phyloP scores from a whole-genome alignment of 768 basidiomycete species.

The Cystoderma amianthinum region DNA sequence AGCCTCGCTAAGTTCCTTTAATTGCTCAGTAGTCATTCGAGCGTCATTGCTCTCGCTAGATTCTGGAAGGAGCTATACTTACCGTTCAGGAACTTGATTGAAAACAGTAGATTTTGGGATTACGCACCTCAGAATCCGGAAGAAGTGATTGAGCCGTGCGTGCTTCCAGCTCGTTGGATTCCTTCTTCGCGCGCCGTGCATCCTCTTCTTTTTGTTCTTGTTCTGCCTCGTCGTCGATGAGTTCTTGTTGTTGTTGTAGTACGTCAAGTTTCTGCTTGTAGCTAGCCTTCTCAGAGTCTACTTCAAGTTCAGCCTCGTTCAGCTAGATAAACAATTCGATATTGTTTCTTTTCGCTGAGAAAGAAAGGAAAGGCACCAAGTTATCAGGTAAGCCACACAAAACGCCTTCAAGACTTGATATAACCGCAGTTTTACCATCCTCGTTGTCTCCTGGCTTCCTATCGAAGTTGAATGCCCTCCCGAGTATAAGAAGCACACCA shows the following conservation, averaged over 20 bases:
- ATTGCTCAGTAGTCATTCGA: constrained; percentile 96
- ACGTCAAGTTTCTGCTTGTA: constrained; percentile 99
- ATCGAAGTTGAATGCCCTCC: constrained; percentile 92
- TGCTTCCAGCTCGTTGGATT: constrained; percentile 74
- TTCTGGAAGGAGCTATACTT: constrained; percentile 55
- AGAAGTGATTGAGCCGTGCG: constrained; percentile 74
- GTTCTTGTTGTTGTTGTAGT: constrained; percentile 95
- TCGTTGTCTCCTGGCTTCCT: constrained; percentile 64
- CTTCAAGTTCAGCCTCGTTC: constrained; percentile 95
- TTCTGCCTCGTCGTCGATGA: constrained; percentile 98
- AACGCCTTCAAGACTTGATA: constrained; percentile 82
- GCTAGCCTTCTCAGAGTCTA: constrained; percentile 87
- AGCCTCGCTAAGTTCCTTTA: constrained; percentile 90
- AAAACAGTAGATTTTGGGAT: not conserved
- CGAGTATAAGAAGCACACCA: constrained; percentile 91
- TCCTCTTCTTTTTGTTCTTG: constrained; percentile 95
- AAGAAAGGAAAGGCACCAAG: constrained; percentile 48
- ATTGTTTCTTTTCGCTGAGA: constrained; percentile 1
- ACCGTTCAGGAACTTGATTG: not conserved
- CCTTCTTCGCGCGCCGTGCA: constrained; percentile 80
- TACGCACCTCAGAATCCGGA: constrained; percentile 81
- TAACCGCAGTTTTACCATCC: constrained; percentile 77
- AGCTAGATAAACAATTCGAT: constrained; percentile 41
- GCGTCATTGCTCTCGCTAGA: constrained; percentile 58
- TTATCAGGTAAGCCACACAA: constrained; percentile 91